Evolutionary conservation across 495 filamentous ascomycete genomes (phyloP).

Genomic region (Aspergillus bertholletiae): DNA sequence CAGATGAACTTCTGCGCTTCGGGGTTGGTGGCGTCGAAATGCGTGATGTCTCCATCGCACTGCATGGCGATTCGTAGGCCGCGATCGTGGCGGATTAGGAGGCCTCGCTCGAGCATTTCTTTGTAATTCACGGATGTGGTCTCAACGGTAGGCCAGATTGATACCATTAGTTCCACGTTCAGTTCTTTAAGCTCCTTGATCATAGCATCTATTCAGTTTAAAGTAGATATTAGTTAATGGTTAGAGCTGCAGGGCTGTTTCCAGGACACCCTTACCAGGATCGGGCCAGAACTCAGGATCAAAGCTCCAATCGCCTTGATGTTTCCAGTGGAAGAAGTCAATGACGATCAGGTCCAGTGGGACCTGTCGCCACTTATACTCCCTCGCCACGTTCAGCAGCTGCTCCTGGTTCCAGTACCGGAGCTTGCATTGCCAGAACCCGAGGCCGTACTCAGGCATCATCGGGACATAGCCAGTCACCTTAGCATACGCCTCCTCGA

Average conservation of each 20-base stretch:
- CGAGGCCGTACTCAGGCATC: conserved; percentile 62
- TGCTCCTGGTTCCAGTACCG: conserved; percentile 59
- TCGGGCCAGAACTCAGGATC: conserved; percentile 57
- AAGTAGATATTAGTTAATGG: background rate
- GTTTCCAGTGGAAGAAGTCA: conserved; percentile 60
- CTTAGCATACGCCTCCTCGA: conserved; percentile 47
- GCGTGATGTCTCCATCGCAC: conserved; percentile 48
- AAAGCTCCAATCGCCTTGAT: conserved; percentile 58
- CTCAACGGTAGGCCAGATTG: conserved; percentile 58
- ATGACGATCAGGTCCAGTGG: conserved; percentile 56
- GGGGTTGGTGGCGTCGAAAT: conserved; percentile 56
- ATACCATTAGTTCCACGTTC: conserved; percentile 56
- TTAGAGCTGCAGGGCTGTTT: background rate
- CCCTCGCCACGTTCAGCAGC: conserved; percentile 48
- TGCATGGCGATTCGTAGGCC: conserved; percentile 51
- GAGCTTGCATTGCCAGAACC: conserved; percentile 62
- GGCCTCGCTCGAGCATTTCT: conserved; percentile 52
- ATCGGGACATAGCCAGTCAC: conserved; percentile 52
- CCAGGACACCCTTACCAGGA: conserved; percentile 32
- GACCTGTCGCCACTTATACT: conserved; percentile 46
- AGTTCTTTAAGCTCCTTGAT: conserved; percentile 49
- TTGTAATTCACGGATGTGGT: conserved; percentile 46
- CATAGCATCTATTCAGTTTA: conserved; percentile 44
- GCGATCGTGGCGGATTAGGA: conserved; percentile 51
- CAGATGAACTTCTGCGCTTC: conserved; percentile 50